Evolutionary conservation across 805 yeast genomes (phyloP), one percentile per base, ranked within the genome.

Genomic region (Nakazawaea ishiwadae): DNA sequence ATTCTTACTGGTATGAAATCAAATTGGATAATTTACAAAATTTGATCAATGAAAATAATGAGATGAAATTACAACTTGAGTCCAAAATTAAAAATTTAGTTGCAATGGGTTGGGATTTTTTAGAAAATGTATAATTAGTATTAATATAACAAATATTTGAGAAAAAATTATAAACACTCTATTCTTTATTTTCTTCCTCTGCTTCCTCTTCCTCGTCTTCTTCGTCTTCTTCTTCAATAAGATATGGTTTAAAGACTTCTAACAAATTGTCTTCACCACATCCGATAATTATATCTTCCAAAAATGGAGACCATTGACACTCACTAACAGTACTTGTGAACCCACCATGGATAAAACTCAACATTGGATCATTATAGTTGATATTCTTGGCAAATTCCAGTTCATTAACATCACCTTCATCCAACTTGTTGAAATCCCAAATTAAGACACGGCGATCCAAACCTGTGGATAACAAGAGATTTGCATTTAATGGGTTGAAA

Each of bases 321-420:
- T 81, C 91, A 42, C 79, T 69, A 34, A 88, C 70, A 40, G 79
- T 69, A 36, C 75, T 77, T 2, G 89, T 77, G 62, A 88, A 96
- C 10, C 96, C 96, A 12, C 95, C 96, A 59, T 89, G 96, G 53
- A 86, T 74, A 55, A 86, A 88, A 18, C 64, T 62, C 44, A 88
- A 70, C 56, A 88, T 83, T 5, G 96, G 93, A 48, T 89, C 95
- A 9, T 79, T 77, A 46, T 73, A 75, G 21, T 71, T 70, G 31
- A 55, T 54, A 47, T 75, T 81, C 49, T 73, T 83, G 19, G 68
- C 66, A 39, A 69, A 74, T 44, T 75, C 75, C 42, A 71, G 77
- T 37, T 66, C 68, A 39, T 66, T 72, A 47, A 73, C 76, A 26
- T 77, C 82, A 6, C 71, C 74, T 41, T 77, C 79, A 23, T 70